Base-by-base conservation (phyloP, 1,139 yeast genomes). In the Geotrichum klebahnii region DNA sequence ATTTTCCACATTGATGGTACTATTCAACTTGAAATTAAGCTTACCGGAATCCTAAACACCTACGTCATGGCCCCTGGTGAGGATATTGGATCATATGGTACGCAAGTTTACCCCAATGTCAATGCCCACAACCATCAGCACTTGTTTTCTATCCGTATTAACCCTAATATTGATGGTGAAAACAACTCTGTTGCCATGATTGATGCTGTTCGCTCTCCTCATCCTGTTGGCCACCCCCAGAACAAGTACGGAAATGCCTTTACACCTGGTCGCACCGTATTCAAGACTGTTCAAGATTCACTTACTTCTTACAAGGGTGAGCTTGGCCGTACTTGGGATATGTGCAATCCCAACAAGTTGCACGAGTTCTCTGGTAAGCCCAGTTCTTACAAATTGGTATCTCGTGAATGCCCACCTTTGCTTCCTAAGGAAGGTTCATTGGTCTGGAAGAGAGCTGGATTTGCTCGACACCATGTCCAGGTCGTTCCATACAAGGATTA, bases 111-210 rank as follows among this genome's bases (percentile, higher is more conserved):
- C 67, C 94, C 94, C 53, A 79, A 80, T 57, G 88, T 82, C 48
- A 83, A 82, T 64, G 94, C 94, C 42, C 92, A 84, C 71, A 83
- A 84, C 68, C 94, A 84, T 68, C 94, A 84, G 73, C 94, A 84
- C 70, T 72, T 84, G 71, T 84, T 84, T 69, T 79, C 87, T n/a
- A 74, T 84, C 59, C 79, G 94, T 72, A 65, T 84, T 59, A 86
- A 84, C 64, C 92, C 94, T 58, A 78, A 88, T 73, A 73, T 84
- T 55, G 94, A 84, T 61, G 94, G 94, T 61, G 86, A 81, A 54
- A 78, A 77, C 59, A 84, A 84, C 72, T 81, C 90, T 37, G 84
- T 82, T 51, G 84, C 84, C 34, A 77, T 77, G 57, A 75, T 80
- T 48, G 94, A 84, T 63, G 88, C 86, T 48, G 68, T 69, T 46